These are phyloP conservation scores for Aureobasidium uvarum DNA, from an alignment of 2,329 filamentous ascomycete genomes.

Conservation along the genomic window DNA sequence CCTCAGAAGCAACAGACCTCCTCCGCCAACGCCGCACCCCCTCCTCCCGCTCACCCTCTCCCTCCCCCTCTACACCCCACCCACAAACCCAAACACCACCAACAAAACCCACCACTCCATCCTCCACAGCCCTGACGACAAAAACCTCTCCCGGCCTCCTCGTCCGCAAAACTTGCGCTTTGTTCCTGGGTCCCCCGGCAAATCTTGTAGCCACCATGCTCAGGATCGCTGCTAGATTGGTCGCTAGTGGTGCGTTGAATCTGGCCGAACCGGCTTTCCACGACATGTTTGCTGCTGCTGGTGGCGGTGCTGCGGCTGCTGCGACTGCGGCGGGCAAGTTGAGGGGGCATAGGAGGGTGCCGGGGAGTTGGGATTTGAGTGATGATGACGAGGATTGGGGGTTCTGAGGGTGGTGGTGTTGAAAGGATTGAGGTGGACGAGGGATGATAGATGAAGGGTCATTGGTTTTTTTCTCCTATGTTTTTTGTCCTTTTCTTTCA, in stretches of 20 bases:
- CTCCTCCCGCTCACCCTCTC: background rate
- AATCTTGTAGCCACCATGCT: slow-evolving; percentile 77
- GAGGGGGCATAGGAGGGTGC: slow-evolving; percentile 22
- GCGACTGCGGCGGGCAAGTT: background rate
- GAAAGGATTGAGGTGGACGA: background rate
- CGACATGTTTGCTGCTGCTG: slow-evolving; percentile 12
- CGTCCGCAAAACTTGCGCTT: slow-evolving; percentile 71
- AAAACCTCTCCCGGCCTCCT: slow-evolving; percentile 46
- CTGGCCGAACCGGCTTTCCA: slow-evolving; percentile 24
- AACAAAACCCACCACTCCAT: background rate
- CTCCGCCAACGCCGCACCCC: slow-evolving; percentile 11
- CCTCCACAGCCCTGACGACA: background rate
- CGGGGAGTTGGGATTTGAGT: slow-evolving; percentile 27
- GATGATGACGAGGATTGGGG: slow-evolving; percentile 31
- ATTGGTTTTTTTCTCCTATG: slow-evolving; percentile 5
- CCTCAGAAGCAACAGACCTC: slow-evolving; percentile 17
- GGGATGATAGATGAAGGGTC: background rate
- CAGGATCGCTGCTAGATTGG: slow-evolving; percentile 75
- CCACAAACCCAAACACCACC: slow-evolving; percentile 13
- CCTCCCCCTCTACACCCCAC: background rate
- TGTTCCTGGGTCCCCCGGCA: slow-evolving; percentile 76
- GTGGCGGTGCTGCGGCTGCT: background rate
- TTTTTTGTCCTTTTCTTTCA: slow-evolving; percentile 1
- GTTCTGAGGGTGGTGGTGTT: slow-evolving; percentile 9
- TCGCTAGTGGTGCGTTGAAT: slow-evolving; percentile 53